Conservation (phyloP, 208 protist species). For the Crithidia bombi region DNA sequence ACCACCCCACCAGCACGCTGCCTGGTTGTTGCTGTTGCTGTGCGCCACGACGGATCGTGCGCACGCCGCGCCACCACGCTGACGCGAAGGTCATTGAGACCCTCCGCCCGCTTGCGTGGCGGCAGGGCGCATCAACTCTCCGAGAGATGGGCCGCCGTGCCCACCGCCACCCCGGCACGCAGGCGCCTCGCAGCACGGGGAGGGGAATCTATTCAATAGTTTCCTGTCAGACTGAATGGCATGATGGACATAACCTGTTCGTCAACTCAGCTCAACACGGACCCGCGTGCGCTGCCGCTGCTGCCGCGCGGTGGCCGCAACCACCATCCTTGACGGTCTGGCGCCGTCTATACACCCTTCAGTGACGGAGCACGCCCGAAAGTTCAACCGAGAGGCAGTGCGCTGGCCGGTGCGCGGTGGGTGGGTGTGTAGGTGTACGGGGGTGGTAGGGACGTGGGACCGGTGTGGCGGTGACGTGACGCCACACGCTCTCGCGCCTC, state of each 20-base stretch:
- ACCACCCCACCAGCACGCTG: background rate
- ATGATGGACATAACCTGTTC: too few species aligned
- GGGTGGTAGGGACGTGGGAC: background rate
- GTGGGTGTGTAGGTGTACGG: too few species aligned
- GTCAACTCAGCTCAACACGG: too few species aligned
- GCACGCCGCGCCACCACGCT: background rate
- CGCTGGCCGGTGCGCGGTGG: too few species aligned
- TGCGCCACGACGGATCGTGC: background rate
- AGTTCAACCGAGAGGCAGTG: background rate
- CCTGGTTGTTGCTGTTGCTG: constrained; percentile 2
- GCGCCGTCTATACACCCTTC: background rate
- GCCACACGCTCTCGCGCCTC: too few species aligned
- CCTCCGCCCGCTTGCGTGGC: constrained; percentile 3
- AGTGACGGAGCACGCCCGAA: background rate
- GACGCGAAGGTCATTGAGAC: constrained; percentile 26
- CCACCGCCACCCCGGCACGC: too few species aligned
- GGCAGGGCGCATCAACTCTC: constrained; percentile 8
- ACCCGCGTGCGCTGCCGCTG: too few species aligned
- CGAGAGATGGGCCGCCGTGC: background rate
- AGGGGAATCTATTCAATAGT: too few species aligned
- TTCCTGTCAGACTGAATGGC: too few species aligned
- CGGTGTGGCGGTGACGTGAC: background rate
- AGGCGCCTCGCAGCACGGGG: too few species aligned
- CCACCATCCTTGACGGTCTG: background rate
- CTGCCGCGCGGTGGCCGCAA: background rate